Percentiles rank a stretch among this genome's conserved stretches.
Evolutionary conservation across 2,329 filamentous ascomycete genomes (phyloP).

Genomic region (Aspergillus calidoustus): DNA sequence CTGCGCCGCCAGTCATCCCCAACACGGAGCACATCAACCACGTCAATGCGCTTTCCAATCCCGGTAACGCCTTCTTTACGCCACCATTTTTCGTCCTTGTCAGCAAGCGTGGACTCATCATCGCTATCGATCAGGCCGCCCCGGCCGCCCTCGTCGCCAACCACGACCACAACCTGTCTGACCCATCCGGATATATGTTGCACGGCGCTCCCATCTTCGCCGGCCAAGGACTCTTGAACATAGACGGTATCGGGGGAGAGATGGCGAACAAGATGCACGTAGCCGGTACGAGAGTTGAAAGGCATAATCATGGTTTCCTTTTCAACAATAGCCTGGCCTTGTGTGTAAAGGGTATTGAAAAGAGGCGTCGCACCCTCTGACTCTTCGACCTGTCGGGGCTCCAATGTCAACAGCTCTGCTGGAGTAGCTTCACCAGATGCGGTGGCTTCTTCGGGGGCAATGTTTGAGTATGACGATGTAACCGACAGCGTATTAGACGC

Average conservation of each 20-base stretch:
- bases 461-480: slow-evolving; percentile 86
- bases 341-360: slow-evolving; percentile 79
- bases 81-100: slow-evolving; percentile 55
- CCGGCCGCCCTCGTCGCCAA: slow-evolving; percentile 61
- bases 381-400: slow-evolving; percentile 40
- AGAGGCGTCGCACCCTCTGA: slow-evolving; percentile 59
- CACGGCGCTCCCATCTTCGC: slow-evolving; percentile 73
- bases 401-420: slow-evolving; percentile 54
- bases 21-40: slow-evolving; percentile 81
- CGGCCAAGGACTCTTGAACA: slow-evolving; percentile 81
- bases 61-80: slow-evolving; percentile 80
- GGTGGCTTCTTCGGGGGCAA: slow-evolving; percentile 70
- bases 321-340: slow-evolving; percentile 79
- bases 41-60: slow-evolving; percentile 81
- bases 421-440: slow-evolving; percentile 47
- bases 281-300: slow-evolving; percentile 81
- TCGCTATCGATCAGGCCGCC: slow-evolving; percentile 85
- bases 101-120: slow-evolving; percentile 50
- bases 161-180: slow-evolving; percentile 62
- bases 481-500: slow-evolving; percentile 64
- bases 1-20: slow-evolving; percentile 86
- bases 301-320: slow-evolving; percentile 86
- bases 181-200: slow-evolving; percentile 69
- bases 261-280: slow-evolving; percentile 84
- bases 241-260: slow-evolving; percentile 86